These are phyloP conservation scores for Lepidium campestre DNA, from an alignment of 441 rosid species.

Conservation along the genomic window DNA sequence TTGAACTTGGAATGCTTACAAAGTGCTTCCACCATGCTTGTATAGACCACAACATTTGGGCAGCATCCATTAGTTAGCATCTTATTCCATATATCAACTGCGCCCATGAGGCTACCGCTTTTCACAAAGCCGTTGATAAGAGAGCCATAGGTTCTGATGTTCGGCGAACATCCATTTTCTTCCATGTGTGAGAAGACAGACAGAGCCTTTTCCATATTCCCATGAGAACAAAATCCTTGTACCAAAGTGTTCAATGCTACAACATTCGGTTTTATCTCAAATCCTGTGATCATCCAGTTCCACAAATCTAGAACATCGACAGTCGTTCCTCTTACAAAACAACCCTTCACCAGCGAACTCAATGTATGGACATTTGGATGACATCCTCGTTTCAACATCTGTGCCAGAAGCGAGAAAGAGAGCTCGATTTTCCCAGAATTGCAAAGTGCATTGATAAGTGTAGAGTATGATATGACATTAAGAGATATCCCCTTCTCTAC, in stretches of 20 bases:
- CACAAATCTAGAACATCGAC: constrained; percentile 54
- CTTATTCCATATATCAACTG: constrained; percentile 75
- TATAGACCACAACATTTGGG: constrained; percentile 75
- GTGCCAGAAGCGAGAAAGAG: constrained; percentile 57
- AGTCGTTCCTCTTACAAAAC: constrained; percentile 41
- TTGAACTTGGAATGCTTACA: constrained; percentile 57
- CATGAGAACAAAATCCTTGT: constrained; percentile 59
- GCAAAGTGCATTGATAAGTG: constrained; percentile 54
- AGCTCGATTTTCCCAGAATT: constrained; percentile 40
- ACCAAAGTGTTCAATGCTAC: constrained; percentile 62
- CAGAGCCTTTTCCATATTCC: constrained; percentile 48
- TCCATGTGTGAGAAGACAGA: constrained; percentile 55
- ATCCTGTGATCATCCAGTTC: constrained; percentile 48
- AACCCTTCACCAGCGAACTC: constrained; percentile 73
- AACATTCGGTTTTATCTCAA: constrained; percentile 43
- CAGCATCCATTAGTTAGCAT: constrained; percentile 59
- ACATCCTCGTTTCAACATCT: constrained; percentile 71
- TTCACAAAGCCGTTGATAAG: constrained; percentile 74
- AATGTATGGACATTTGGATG: constrained; percentile 59
- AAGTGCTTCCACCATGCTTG: constrained; percentile 75
- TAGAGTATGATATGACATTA: constrained; percentile 69
- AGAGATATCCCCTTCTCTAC: constrained; percentile 45
- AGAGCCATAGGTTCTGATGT: constrained; percentile 56
- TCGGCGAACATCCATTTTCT: constrained; percentile 42
- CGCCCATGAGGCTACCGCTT: constrained; percentile 48